phyloP scores from a whole-genome alignment of 768 basidiomycete species.

The Amanita exitialis region DNA sequence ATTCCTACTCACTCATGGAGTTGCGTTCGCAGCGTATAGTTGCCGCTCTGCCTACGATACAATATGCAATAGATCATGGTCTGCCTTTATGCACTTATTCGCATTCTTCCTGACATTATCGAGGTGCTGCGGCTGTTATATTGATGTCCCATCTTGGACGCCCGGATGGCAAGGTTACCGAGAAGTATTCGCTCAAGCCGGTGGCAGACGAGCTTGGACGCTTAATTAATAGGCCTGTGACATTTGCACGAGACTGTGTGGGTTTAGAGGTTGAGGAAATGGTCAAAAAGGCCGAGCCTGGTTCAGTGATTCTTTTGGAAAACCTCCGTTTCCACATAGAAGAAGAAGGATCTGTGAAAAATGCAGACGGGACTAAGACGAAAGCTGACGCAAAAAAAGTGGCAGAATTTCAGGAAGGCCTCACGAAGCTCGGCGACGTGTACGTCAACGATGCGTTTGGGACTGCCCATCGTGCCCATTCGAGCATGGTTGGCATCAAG shows the following conservation, averaged over 20 bases:
- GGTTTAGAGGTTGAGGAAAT: slow-evolving; percentile 77
- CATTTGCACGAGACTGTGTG: slow-evolving; percentile 78
- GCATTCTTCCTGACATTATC: slow-evolving; percentile 8
- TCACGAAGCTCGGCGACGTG: slow-evolving; percentile 90
- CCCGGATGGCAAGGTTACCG: slow-evolving; percentile 84
- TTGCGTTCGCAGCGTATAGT: slow-evolving; percentile 71
- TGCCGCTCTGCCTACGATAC: slow-evolving; percentile 91
- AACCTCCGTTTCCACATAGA: slow-evolving; percentile 98
- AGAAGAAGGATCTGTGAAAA: slow-evolving; percentile 92
- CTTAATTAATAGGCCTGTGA: slow-evolving; percentile 63
- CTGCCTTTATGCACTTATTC: slow-evolving; percentile 3
- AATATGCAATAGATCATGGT: slow-evolving; percentile 85
- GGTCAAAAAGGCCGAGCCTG: slow-evolving; percentile 51
- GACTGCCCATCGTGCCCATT: slow-evolving; percentile 96
- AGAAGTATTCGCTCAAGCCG: slow-evolving; percentile 86
- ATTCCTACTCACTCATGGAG: slow-evolving; percentile 7
- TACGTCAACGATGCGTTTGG: slow-evolving; percentile 99
- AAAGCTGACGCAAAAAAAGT: slow-evolving; percentile 85
- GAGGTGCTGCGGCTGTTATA: slow-evolving; percentile 74
- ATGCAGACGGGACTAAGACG: slow-evolving; percentile 88
- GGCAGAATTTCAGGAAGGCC: slow-evolving; percentile 72
- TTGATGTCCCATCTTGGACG: slow-evolving; percentile 99
- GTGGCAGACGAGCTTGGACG: slow-evolving; percentile 74
- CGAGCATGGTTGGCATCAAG: slow-evolving; percentile 96
- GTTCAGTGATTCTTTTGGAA: slow-evolving; percentile 85